A percentile compares a stretch with the other conserved stretches of the same genome.
These are phyloP conservation scores for Mycogone perniciosa DNA, from an alignment of 2,329 filamentous ascomycete genomes.

Conservation along the genomic window DNA sequence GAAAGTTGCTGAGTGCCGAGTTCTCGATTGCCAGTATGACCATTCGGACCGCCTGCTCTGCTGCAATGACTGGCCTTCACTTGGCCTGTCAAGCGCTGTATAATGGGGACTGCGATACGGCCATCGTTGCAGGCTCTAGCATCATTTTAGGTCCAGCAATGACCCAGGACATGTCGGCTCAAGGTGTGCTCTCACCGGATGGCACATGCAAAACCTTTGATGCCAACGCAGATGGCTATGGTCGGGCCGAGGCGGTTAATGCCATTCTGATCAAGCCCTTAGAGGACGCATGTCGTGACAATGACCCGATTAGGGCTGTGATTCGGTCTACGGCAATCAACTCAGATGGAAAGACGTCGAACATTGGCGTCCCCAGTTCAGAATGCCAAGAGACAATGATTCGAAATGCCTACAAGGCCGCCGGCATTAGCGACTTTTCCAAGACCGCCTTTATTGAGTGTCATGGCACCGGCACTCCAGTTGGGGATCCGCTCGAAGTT, in stretches of 20 bases:
- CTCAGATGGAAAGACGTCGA: slow-evolving; percentile 1
- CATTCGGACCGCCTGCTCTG: slow-evolving; percentile 29
- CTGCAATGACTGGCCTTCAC: slow-evolving; percentile 23
- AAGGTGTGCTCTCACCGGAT: slow-evolving; percentile 14
- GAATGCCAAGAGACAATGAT: slow-evolving; percentile 10
- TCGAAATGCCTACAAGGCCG: slow-evolving; percentile 9
- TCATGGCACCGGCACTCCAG: slow-evolving; percentile 16
- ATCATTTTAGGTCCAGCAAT: slow-evolving; percentile 23
- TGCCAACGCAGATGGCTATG: slow-evolving; percentile 27
- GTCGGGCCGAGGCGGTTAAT: slow-evolving; percentile 24
- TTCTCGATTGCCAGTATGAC: slow-evolving; percentile 6
- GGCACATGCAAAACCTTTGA: slow-evolving; percentile 27
- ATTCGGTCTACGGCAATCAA: slow-evolving; percentile 16
- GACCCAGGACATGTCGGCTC: slow-evolving; percentile 15
- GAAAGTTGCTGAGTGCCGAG: background rate
- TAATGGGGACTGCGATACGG: slow-evolving; percentile 25
- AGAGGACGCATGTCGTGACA: slow-evolving; percentile 20
- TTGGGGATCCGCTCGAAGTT: slow-evolving; percentile 14
- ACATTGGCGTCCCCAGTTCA: slow-evolving; percentile 5
- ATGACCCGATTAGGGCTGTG: slow-evolving; percentile 15
- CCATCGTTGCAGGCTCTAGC: slow-evolving; percentile 30
- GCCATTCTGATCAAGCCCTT: slow-evolving; percentile 27
- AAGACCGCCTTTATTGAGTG: slow-evolving; percentile 32
- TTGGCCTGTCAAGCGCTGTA: slow-evolving; percentile 23
- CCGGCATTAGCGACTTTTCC: slow-evolving; percentile 19